Conservation (phyloP, 495 filamentous ascomycete genomes). For the Penicillium psychrofluorescens region DNA sequence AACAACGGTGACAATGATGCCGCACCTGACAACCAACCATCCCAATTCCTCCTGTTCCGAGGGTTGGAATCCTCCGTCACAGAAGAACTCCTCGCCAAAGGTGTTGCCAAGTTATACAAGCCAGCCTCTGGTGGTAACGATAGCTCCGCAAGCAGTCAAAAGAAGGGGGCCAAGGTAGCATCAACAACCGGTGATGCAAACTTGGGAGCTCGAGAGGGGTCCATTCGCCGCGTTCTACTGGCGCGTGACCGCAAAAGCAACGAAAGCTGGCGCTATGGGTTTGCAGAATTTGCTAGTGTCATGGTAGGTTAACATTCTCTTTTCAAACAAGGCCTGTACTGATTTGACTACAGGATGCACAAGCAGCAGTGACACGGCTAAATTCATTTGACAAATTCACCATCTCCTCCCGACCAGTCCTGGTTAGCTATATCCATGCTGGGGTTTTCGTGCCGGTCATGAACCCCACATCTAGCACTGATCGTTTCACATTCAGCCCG, state of each 20-base stretch:
- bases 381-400: slow-evolving; percentile 76
- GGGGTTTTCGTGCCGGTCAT: slow-evolving; percentile 80
- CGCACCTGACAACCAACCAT: slow-evolving; percentile 63
- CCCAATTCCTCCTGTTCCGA: slow-evolving; percentile 75
- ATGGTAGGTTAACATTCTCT: slow-evolving; percentile 27
- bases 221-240: slow-evolving; percentile 69
- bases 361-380: slow-evolving; percentile 67
- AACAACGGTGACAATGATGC: slow-evolving; percentile 79
- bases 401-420: slow-evolving; percentile 69
- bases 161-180: slow-evolving; percentile 59
- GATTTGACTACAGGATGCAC: slow-evolving; percentile 54
- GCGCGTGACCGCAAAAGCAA: slow-evolving; percentile 67
- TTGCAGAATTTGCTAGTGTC: slow-evolving; percentile 75
- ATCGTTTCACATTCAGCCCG: slow-evolving; percentile 64
- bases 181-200: slow-evolving; percentile 68
- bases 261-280: slow-evolving; percentile 82
- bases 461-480: slow-evolving; percentile 45
- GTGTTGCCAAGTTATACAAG: slow-evolving; percentile 70
- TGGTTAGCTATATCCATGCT: slow-evolving; percentile 73
- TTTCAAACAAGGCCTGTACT: no score
- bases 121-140: slow-evolving; percentile 23
- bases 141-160: slow-evolving; percentile 15
- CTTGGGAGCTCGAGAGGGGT: slow-evolving; percentile 68
- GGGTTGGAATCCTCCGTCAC: slow-evolving; percentile 66
- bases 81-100: slow-evolving; percentile 72